A percentile compares a stretch with the other conserved stretches of the same genome.
phyloP scores from a whole-genome alignment of 495 filamentous ascomycete genomes.

The Annulohypoxylon moriforme region DNA sequence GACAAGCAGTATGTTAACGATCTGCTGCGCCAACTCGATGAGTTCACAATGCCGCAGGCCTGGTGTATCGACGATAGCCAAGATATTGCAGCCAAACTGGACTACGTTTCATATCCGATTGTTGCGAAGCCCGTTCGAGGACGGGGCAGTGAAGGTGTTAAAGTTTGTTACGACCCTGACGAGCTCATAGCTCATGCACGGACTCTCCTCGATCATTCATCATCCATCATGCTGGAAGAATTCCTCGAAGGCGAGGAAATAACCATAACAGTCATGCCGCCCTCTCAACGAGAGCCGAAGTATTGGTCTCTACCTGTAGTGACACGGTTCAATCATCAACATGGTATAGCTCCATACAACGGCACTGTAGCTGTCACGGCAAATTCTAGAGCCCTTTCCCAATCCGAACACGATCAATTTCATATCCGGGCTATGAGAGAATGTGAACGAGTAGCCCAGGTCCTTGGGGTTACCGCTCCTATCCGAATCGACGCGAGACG shows the following conservation, averaged over 20 bases:
- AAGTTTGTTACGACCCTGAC: slow-evolving; percentile 1
- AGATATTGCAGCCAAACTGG: background rate
- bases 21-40: background rate
- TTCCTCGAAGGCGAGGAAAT: slow-evolving; percentile 55
- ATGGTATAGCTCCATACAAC: slow-evolving; percentile 48
- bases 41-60: slow-evolving; percentile 1
- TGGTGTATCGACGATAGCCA: background rate
- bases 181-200: background rate
- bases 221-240: slow-evolving; percentile 47
- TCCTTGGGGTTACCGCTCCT: slow-evolving; percentile 49
- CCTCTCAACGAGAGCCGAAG: slow-evolving; percentile 25
- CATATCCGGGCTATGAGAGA: slow-evolving; percentile 24
- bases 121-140: slow-evolving; percentile 6
- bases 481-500: slow-evolving; percentile 54
- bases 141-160: slow-evolving; percentile 5
- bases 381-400: slow-evolving; percentile 43
- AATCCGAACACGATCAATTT: slow-evolving; percentile 11
- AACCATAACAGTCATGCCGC: slow-evolving; percentile 58
- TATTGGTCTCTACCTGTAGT: slow-evolving; percentile 54
- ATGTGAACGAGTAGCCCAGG: slow-evolving; percentile 48
- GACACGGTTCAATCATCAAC: slow-evolving; percentile 53
- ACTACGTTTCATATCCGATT: background rate
- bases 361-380: slow-evolving; percentile 50
- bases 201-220: background rate
- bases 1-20: slow-evolving; percentile 16